A percentile compares a stretch with the other conserved stretches of the same genome.
Evolutionary conservation across 164 flowering plant genomes (phyloP).

Genomic region (Vitis labrusca): DNA sequence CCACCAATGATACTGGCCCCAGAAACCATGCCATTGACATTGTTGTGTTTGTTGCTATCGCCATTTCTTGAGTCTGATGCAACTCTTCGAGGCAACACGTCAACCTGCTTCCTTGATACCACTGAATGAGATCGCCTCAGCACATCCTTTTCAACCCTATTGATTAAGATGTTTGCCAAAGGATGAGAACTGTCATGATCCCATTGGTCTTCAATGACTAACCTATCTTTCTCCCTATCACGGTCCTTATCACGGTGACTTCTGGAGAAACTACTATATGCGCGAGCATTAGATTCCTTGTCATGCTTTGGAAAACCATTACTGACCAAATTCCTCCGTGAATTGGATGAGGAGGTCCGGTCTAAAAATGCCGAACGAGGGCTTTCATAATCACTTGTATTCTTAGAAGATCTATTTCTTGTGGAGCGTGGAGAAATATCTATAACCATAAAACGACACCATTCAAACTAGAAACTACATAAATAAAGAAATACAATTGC

Average conservation of each 20-base stretch:
- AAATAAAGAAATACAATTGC: not conserved
- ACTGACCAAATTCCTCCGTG: slow-evolving; percentile 59
- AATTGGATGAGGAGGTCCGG: slow-evolving; percentile 52
- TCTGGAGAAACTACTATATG: slow-evolving; percentile 75
- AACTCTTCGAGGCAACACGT: slow-evolving; percentile 32
- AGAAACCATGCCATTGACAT: slow-evolving; percentile 31
- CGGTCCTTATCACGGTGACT: slow-evolving; percentile 69
- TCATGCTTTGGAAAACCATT: slow-evolving; percentile 60
- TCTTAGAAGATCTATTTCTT: slow-evolving; percentile 49
- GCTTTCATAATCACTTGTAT: slow-evolving; percentile 44
- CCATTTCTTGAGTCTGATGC: slow-evolving; percentile 30
- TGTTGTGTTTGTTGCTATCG: slow-evolving; percentile 16
- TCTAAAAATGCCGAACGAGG: slow-evolving; percentile 49
- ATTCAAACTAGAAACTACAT: not conserved
- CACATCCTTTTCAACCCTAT: slow-evolving; percentile 48
- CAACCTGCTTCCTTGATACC: slow-evolving; percentile 56
- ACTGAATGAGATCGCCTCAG: slow-evolving; percentile 63
- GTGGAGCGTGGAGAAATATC: slow-evolving; percentile 37
- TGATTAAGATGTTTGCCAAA: slow-evolving; percentile 28
- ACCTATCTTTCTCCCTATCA: slow-evolving; percentile 60
- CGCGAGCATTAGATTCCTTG: not conserved
- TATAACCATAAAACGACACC: slow-evolving; percentile 18
- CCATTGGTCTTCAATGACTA: slow-evolving; percentile 40
- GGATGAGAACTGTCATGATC: slow-evolving; percentile 48
- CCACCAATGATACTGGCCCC: slow-evolving; percentile 29